Conservation (phyloP, 768 basidiomycete species). For the Phaffia australis region DNA sequence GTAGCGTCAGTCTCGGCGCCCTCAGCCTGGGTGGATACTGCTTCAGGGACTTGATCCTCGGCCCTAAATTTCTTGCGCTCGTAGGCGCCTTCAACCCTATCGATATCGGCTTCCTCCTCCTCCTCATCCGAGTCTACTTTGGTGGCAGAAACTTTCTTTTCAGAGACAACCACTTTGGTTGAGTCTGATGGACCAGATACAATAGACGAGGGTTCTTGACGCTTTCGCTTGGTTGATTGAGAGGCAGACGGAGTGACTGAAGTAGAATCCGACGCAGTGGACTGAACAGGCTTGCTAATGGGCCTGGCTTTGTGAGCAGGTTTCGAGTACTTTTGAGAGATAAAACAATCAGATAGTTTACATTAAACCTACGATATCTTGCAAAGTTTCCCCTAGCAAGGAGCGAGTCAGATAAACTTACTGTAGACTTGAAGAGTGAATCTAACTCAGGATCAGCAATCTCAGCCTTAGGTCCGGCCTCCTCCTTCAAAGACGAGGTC, state of each 20-base stretch:
- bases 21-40: conserved; percentile 34
- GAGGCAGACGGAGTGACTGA: neutral
- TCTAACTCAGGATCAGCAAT: conserved; percentile 22
- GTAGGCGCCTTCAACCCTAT: conserved; percentile 25
- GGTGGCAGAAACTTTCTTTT: conserved; percentile 9
- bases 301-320: no score
- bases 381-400: no score
- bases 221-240: neutral
- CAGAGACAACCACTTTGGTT: neutral
- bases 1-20: conserved; percentile 40
- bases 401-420: neutral
- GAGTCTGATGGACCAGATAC: neutral
- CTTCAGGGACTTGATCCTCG: neutral
- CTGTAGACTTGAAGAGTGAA: conserved; percentile 23
- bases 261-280: neutral
- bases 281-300: neutral
- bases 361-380: no score
- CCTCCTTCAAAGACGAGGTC: neutral
- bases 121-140: conserved; percentile 13
- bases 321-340: neutral
- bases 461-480: neutral
- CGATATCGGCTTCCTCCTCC: conserved; percentile 25
- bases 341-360: neutral
- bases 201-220: neutral
- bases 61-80: conserved; percentile 29